These are phyloP conservation scores for Suhomyces yuchorum DNA, from an alignment of 1,139 yeast genomes.

Conservation along the genomic window DNA sequence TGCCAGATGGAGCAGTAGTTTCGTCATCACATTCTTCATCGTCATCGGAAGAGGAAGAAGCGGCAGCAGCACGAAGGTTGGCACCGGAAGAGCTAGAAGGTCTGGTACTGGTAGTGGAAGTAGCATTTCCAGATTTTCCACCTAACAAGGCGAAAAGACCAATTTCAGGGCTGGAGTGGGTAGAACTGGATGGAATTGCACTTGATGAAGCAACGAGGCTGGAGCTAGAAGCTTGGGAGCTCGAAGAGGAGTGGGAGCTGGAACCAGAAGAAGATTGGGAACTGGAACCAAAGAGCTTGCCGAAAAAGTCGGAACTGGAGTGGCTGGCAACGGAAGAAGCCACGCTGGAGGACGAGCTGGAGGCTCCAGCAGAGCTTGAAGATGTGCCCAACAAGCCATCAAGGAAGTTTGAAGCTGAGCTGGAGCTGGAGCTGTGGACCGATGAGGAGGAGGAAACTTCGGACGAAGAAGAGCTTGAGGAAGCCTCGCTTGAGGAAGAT, in stretches of 20 bases:
- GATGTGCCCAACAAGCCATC: background rate
- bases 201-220: background rate
- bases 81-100: constrained; percentile 5
- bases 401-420: background rate
- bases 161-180: constrained; percentile 1
- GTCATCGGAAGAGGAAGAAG: constrained; percentile 11
- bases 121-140: background rate
- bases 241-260: background rate
- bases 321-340: constrained; percentile 1
- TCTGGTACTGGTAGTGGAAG: constrained; percentile 2
- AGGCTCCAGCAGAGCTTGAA: background rate
- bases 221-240: background rate
- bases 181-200: background rate
- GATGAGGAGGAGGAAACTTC: no score
- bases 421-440: constrained; percentile 2
- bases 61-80: constrained; percentile 1
- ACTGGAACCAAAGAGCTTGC: background rate
- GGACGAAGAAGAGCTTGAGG: constrained; percentile 2
- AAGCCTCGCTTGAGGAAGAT: constrained; percentile 6
- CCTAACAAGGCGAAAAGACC: background rate
- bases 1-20: constrained; percentile 3
- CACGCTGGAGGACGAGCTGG: constrained; percentile 1
- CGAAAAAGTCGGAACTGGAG: background rate
- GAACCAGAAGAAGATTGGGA: background rate
- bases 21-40: constrained; percentile 15